Conservation (phyloP, 2,329 filamentous ascomycete species). For the Cadophora malorum region DNA sequence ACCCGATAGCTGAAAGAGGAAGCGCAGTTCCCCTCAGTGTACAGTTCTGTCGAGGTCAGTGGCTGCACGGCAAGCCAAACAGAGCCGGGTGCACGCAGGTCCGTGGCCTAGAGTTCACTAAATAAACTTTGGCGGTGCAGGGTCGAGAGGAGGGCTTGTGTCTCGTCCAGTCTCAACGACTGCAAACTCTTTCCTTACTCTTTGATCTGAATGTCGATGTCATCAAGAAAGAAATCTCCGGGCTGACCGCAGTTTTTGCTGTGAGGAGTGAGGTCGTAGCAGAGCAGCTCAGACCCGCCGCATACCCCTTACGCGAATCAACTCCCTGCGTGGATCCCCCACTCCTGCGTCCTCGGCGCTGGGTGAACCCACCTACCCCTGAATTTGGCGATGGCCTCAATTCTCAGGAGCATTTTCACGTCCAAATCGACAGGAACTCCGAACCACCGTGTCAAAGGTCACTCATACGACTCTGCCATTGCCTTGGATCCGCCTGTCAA, state of each 20-base stretch:
- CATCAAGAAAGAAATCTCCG: slow-evolving; percentile 8
- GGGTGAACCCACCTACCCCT: slow-evolving; percentile 15
- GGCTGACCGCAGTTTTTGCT: background rate
- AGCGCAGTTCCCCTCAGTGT: background rate
- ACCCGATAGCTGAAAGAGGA: background rate
- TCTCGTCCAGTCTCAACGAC: slow-evolving; percentile 1
- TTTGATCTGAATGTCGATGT: slow-evolving; percentile 1
- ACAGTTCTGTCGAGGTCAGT: background rate
- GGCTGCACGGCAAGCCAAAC: background rate
- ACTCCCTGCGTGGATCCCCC: slow-evolving; percentile 20
- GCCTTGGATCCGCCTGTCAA: slow-evolving; percentile 48
- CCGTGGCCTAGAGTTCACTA: background rate
- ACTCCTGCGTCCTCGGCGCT: slow-evolving; percentile 11
- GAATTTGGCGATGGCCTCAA: slow-evolving; percentile 26
- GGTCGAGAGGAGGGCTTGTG: background rate
- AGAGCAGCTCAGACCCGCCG: background rate
- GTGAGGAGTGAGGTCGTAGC: slow-evolving; percentile 7
- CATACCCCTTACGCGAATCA: slow-evolving; percentile 4
- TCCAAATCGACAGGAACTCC: slow-evolving; percentile 18
- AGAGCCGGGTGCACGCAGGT: slow-evolving; percentile 5
- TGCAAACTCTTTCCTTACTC: background rate
- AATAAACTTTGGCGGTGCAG: background rate
- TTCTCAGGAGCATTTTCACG: slow-evolving; percentile 31
- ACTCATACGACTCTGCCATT: slow-evolving; percentile 49
- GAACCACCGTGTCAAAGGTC: slow-evolving; percentile 44